Percentiles rank a stretch among this genome's conserved stretches.
phyloP scores from a whole-genome alignment of 805 yeast genomes.

The Yarrowia divulgata region DNA sequence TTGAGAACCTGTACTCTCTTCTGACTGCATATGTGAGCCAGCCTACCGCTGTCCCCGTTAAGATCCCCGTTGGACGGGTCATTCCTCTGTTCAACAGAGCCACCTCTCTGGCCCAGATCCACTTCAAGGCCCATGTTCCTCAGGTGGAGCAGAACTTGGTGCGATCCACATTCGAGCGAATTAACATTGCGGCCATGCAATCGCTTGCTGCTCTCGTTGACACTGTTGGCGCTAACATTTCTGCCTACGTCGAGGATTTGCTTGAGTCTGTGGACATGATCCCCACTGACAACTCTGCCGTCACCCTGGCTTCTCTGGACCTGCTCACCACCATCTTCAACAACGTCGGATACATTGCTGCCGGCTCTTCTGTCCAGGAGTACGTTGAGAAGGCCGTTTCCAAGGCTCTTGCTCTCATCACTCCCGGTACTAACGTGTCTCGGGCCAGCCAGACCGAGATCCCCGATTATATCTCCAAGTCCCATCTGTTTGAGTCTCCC shows the following conservation, averaged over 20 bases:
- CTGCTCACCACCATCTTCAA: slow-evolving; percentile 22
- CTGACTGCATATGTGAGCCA: slow-evolving; percentile 57
- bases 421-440: slow-evolving; percentile 16
- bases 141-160: slow-evolving; percentile 51
- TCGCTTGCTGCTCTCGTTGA: slow-evolving; percentile 49
- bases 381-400: slow-evolving; percentile 29
- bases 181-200: slow-evolving; percentile 53
- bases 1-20: slow-evolving; percentile 45
- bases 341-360: slow-evolving; percentile 18
- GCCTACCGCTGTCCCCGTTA: slow-evolving; percentile 62
- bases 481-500: slow-evolving; percentile 41
- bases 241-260: slow-evolving; percentile 44
- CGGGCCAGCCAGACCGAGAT: slow-evolving; percentile 23
- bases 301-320: slow-evolving; percentile 16
- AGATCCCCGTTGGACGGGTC: slow-evolving; percentile 69
- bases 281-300: slow-evolving; percentile 38
- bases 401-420: slow-evolving; percentile 32
- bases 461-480: slow-evolving; percentile 44
- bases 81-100: slow-evolving; percentile 59
- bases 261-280: slow-evolving; percentile 27
- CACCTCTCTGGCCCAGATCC: slow-evolving; percentile 60
- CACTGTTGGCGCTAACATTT: slow-evolving; percentile 58
- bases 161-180: slow-evolving; percentile 63
- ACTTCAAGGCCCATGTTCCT: slow-evolving; percentile 55
- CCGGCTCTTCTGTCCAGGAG: slow-evolving; percentile 38